Conservation (phyloP, 257 asterid genomes). For the Penstemon barbatus region DNA sequence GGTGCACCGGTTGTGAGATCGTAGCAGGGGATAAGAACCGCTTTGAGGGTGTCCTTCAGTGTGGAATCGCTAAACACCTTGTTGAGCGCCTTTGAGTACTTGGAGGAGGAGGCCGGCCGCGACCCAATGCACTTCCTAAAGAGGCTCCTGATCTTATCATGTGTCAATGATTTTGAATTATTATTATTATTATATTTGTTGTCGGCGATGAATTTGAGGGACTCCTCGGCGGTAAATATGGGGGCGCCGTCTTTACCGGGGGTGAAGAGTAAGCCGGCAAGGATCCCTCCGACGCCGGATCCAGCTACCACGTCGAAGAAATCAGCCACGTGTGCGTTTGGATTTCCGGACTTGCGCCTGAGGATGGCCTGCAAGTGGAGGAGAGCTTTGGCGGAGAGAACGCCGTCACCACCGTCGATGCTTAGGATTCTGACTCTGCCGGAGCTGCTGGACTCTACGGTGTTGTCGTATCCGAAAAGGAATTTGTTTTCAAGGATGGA, state of each 20-base stretch:
- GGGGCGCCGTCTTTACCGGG: slow-evolving; percentile 54
- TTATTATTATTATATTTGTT: slow-evolving; percentile 21
- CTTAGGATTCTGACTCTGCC: slow-evolving; percentile 71
- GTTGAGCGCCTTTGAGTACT: slow-evolving; percentile 30
- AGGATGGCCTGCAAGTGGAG: slow-evolving; percentile 53
- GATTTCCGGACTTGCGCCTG: slow-evolving; percentile 49
- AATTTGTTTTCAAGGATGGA: slow-evolving; percentile 85
- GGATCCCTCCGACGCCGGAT: slow-evolving; percentile 69
- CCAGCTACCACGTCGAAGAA: slow-evolving; percentile 84
- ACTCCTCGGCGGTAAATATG: slow-evolving; percentile 49
- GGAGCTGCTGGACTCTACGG: background rate
- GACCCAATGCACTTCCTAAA: no score
- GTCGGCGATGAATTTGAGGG: slow-evolving; percentile 45
- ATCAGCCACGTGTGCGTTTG: slow-evolving; percentile 54
- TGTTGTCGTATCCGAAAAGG: slow-evolving; percentile 57
- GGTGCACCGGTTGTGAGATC: slow-evolving; percentile 76
- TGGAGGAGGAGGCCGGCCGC: background rate
- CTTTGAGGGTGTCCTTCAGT: slow-evolving; percentile 59
- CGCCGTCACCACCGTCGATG: slow-evolving; percentile 63
- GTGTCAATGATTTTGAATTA: no score
- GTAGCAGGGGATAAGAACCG: slow-evolving; percentile 80
- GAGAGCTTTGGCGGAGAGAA: slow-evolving; percentile 66
- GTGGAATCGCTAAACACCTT: slow-evolving; percentile 55
- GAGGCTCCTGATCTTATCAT: no score
- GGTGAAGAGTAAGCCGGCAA: slow-evolving; percentile 60